Evolutionary conservation across 441 rosid species (phyloP).

Genomic region (Erysimum pusillum): DNA sequence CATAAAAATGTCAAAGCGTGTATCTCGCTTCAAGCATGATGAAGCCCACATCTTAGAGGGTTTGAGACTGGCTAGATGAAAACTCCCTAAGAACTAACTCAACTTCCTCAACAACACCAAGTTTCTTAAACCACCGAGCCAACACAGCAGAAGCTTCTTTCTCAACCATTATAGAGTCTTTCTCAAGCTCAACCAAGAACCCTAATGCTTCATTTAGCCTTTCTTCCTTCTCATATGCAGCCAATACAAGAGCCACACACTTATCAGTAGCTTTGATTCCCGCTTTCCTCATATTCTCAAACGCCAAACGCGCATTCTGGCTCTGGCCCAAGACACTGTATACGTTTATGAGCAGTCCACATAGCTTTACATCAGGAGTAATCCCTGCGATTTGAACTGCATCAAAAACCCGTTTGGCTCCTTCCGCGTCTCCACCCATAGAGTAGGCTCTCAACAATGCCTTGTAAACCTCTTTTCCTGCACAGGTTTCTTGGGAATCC

Average conservation of each 20-base stretch:
- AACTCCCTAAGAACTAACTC: slow-evolving; percentile 71
- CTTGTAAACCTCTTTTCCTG: slow-evolving; percentile 89
- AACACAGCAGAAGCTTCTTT: slow-evolving; percentile 72
- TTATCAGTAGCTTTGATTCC: slow-evolving; percentile 78
- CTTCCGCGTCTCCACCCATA: slow-evolving; percentile 63
- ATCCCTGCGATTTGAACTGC: slow-evolving; percentile 81
- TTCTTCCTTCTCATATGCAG: slow-evolving; percentile 69
- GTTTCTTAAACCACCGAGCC: slow-evolving; percentile 74
- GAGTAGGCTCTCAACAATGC: slow-evolving; percentile 85
- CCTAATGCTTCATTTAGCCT: slow-evolving; percentile 69
- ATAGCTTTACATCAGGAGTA: slow-evolving; percentile 72
- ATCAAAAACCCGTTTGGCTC: slow-evolving; percentile 84
- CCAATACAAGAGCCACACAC: slow-evolving; percentile 75
- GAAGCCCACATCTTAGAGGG: slow-evolving; percentile 3
- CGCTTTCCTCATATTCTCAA: slow-evolving; percentile 81
- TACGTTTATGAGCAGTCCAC: slow-evolving; percentile 83
- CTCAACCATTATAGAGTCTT: slow-evolving; percentile 60
- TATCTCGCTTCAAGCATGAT: neutral
- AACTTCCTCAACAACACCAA: slow-evolving; percentile 80
- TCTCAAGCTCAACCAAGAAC: slow-evolving; percentile 69
- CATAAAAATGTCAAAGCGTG: neutral
- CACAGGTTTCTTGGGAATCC: slow-evolving; percentile 62
- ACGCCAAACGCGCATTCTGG: slow-evolving; percentile 63
- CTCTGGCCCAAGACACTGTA: slow-evolving; percentile 67
- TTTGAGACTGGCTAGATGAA: slow-evolving; percentile 25